Percentiles rank a stretch among this genome's conserved stretches.
Evolutionary conservation across 2,329 filamentous ascomycete genomes (phyloP).

Genomic region (Fusarium globosum): DNA sequence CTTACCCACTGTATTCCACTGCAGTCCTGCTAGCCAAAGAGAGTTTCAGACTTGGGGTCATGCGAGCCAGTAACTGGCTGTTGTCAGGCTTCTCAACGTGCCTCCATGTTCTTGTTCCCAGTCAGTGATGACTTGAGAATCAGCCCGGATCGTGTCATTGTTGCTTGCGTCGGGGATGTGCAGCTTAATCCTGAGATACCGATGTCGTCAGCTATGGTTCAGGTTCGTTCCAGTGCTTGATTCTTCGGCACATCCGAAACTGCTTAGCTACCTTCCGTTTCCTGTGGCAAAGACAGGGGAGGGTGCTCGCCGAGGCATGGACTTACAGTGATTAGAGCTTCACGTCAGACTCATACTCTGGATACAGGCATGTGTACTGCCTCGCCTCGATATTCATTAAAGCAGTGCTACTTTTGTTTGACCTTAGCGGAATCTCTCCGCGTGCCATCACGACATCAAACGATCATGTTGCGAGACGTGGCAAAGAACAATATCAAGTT

Average conservation of each 20-base stretch:
- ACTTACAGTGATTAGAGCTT: neutral
- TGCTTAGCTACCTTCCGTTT: neutral
- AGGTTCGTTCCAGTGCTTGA: neutral
- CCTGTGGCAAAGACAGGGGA: neutral
- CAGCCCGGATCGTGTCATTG: neutral
- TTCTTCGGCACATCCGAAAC: neutral
- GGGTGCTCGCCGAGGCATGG: neutral
- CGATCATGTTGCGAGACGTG: neutral
- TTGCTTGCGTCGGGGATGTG: neutral
- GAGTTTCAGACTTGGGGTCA: neutral
- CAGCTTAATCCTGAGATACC: neutral
- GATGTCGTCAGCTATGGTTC: neutral
- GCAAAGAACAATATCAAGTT: neutral
- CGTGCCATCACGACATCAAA: neutral
- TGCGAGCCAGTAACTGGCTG: neutral
- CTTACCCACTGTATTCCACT: neutral
- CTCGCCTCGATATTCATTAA: neutral
- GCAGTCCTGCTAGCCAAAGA: neutral
- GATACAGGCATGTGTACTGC: neutral
- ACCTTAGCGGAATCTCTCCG: neutral
- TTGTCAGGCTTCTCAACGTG: neutral
- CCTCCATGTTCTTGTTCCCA: neutral
- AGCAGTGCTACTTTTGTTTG: rapidly evolving
- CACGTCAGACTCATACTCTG: neutral
- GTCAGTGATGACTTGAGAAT: neutral